phyloP scores from a whole-genome alignment of 164 flowering plant species.

The Kingdonia uniflora region DNA sequence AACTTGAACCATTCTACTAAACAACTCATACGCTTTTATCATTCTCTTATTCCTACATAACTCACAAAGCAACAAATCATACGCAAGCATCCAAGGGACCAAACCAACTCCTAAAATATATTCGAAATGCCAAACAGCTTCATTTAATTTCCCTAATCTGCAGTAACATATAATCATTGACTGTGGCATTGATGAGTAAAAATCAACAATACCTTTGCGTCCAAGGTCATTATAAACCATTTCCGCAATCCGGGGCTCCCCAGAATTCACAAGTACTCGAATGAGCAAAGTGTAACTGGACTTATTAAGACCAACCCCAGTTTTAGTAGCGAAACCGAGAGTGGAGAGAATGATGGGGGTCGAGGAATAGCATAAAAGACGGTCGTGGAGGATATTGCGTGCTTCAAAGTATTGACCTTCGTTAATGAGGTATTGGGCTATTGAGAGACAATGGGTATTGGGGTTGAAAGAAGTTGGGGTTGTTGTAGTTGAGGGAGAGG shows the following conservation, averaged over 20 bases:
- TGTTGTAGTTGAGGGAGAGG: too few species aligned
- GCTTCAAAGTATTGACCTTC: too few species aligned
- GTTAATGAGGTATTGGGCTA: too few species aligned
- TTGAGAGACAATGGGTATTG: too few species aligned
- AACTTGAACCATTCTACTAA: constrained; percentile 12
- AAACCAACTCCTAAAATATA: constrained; percentile 10
- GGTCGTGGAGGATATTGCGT: constrained; percentile 26
- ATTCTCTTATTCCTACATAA: constrained; percentile 21
- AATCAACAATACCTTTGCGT: constrained; percentile 24
- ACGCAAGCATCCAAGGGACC: constrained; percentile 22
- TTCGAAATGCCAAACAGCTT: constrained; percentile 30
- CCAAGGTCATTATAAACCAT: constrained; percentile 18
- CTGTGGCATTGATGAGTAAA: constrained; percentile 22
- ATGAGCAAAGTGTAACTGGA: constrained; percentile 15
- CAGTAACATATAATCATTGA: constrained; percentile 42
- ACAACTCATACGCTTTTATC: constrained; percentile 30
- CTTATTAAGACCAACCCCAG: constrained; percentile 31
- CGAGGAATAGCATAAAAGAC: constrained; percentile 19
- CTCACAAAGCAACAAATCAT: constrained; percentile 22
- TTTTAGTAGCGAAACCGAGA: constrained; percentile 19
- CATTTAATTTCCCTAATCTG: constrained; percentile 34
- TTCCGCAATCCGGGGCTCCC: constrained; percentile 27
- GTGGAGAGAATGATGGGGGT: constrained; percentile 22
- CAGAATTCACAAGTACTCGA: constrained; percentile 21
- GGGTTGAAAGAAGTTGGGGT: too few species aligned